Percentiles rank a stretch among this genome's conserved stretches.
These are phyloP conservation scores for Lactarius sp. DNA, from an alignment of 768 basidiomycete species.

Conservation along the genomic window DNA sequence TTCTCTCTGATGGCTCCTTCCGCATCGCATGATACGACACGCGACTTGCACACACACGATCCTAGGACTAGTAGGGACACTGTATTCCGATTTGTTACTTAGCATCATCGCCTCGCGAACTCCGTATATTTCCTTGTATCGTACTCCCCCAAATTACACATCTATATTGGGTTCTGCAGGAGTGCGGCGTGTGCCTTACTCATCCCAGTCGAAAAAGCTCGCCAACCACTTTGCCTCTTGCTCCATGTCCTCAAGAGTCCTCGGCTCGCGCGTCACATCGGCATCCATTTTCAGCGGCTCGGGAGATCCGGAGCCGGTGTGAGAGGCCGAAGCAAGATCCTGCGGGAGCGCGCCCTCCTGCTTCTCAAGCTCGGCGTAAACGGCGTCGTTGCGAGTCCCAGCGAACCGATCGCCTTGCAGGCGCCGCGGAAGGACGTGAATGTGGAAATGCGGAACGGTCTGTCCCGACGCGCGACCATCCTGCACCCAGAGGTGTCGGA, in stretches of 20 bases:
- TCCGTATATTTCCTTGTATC: not conserved
- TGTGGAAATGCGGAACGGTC: slow-evolving; percentile 91
- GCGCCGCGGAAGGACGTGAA: slow-evolving; percentile 86
- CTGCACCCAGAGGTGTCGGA: slow-evolving; percentile 34
- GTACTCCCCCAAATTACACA: not conserved
- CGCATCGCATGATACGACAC: not conserved
- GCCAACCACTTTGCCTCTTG: slow-evolving; percentile 48
- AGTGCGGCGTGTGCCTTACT: not conserved
- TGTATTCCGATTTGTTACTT: slow-evolving; percentile 6
- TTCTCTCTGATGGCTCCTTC: not conserved
- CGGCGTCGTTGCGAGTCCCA: slow-evolving; percentile 52
- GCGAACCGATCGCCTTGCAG: slow-evolving; percentile 62
- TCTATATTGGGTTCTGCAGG: slow-evolving; percentile 9
- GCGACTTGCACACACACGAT: not conserved
- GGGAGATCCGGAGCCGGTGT: slow-evolving; percentile 20
- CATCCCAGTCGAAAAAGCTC: slow-evolving; percentile 35
- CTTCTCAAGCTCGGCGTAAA: slow-evolving; percentile 74
- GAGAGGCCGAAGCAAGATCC: slow-evolving; percentile 31
- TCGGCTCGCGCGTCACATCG: slow-evolving; percentile 42
- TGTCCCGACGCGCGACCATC: slow-evolving; percentile 86
- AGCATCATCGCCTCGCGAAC: not conserved
- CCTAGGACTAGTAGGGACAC: not conserved
- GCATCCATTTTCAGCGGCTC: slow-evolving; percentile 38
- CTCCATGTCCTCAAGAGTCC: slow-evolving; percentile 50
- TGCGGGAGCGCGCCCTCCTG: slow-evolving; percentile 49